A percentile compares a stretch with the other conserved stretches of the same genome.
These are phyloP conservation scores for Cymbidium sinense DNA, from an alignment of 106 monocot species.

Conservation along the genomic window DNA sequence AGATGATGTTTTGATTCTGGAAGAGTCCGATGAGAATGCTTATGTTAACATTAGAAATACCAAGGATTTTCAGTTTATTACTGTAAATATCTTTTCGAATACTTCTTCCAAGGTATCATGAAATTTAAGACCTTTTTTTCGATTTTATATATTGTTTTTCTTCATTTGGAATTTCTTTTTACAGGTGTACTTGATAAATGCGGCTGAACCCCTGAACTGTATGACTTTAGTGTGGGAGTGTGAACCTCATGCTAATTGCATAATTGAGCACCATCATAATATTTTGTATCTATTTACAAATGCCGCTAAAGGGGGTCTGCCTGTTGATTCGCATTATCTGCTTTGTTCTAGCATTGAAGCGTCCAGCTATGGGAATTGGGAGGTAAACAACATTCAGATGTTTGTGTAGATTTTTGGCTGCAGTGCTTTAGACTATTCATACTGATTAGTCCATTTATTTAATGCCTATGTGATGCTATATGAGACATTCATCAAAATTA, in stretches of 20 bases:
- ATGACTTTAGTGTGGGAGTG: conserved; percentile 81
- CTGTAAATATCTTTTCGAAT: conserved; percentile 85
- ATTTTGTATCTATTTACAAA: conserved; percentile 84
- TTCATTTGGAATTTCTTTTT: conserved; percentile 24
- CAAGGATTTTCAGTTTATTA: conserved; percentile 88
- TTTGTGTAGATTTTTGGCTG: conserved; percentile 5
- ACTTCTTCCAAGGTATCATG: conserved; percentile 75
- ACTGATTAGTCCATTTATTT: background rate
- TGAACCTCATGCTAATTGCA: conserved; percentile 62
- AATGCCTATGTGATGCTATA: background rate
- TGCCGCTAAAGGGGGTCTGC: conserved; percentile 52
- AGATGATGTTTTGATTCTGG: conserved; percentile 76
- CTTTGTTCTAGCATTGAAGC: conserved; percentile 41
- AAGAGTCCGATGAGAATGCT: conserved; percentile 76
- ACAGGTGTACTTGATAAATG: conserved; percentile 95
- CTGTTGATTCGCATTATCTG: conserved; percentile 73
- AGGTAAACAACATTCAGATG: conserved; percentile 43
- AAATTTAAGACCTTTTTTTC: background rate
- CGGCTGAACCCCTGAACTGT: conserved; percentile 60
- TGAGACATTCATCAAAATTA: too few relatives aligned
- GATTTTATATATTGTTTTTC: background rate
- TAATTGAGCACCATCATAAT: conserved; percentile 83
- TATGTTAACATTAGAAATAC: conserved; percentile 92
- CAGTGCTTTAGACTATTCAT: background rate
- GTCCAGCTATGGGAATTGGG: conserved; percentile 48